These are phyloP conservation scores for Stachybotrys elegans DNA, from an alignment of 2,329 filamentous ascomycete species.

Conservation along the genomic window DNA sequence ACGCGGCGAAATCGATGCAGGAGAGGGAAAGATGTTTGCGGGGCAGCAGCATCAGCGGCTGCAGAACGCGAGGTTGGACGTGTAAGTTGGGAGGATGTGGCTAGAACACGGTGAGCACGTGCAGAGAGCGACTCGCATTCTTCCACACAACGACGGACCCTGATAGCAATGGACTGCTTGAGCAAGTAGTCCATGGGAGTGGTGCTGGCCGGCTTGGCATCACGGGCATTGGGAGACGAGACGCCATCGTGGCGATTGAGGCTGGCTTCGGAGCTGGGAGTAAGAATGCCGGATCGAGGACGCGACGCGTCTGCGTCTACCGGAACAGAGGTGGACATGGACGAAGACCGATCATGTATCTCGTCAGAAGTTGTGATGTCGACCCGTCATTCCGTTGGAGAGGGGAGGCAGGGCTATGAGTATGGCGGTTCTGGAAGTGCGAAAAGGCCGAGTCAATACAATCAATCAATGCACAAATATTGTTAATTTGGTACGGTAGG, in stretches of 20 bases:
- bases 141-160: conserved; percentile 31
- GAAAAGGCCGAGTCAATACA: too few species aligned
- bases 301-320: conserved; percentile 45
- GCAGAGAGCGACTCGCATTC: too few species aligned
- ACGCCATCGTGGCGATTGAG: conserved; percentile 28
- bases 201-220: conserved; percentile 30
- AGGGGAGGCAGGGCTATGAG: too few species aligned
- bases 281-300: conserved; percentile 36
- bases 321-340: conserved; percentile 28
- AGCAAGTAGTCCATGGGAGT: conserved; percentile 47
- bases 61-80: conserved; percentile 48
- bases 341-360: conserved; percentile 12
- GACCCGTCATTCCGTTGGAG: too few species aligned
- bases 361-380: too few species aligned
- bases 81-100: conserved; percentile 50
- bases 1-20: conserved; percentile 51
- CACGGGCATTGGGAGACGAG: conserved; percentile 21
- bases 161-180: conserved; percentile 45
- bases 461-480: too few species aligned
- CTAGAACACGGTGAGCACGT: conserved; percentile 32
- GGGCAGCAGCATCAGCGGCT: conserved; percentile 58
- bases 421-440: too few species aligned
- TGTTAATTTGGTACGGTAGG: too few species aligned
- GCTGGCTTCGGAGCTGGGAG: conserved; percentile 33
- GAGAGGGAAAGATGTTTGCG: conserved; percentile 57